A percentile compares a stretch with the other conserved stretches of the same genome.
Conservation (phyloP, 208 protist genomes). For the Herpetomonas tarakana region DNA sequence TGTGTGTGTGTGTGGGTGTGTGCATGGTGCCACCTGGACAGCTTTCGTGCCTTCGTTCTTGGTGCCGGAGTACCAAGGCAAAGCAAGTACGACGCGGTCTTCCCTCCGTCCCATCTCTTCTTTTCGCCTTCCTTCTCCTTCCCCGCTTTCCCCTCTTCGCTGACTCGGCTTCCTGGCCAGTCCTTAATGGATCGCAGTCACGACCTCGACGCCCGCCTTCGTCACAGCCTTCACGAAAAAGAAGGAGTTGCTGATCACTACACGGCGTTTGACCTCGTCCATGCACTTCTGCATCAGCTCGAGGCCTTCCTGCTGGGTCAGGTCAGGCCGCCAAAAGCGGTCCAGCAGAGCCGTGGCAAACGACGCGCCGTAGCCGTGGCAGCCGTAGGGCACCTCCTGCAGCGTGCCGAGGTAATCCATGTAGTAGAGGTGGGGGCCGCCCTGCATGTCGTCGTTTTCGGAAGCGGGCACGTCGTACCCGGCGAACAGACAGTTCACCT, state of each 20-base stretch:
- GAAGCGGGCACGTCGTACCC: conserved; percentile 86
- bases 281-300: conserved; percentile 94
- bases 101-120: too few relatives aligned
- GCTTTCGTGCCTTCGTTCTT: too few relatives aligned
- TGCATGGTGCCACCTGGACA: too few relatives aligned
- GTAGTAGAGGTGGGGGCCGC: conserved; percentile 88
- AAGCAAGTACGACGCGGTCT: too few relatives aligned
- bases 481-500: conserved; percentile 89
- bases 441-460: conserved; percentile 51
- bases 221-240: conserved; percentile 94
- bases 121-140: conserved; percentile 2
- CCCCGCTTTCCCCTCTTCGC: conserved; percentile 5
- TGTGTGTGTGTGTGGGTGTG: too few relatives aligned
- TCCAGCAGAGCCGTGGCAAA: conserved; percentile 92
- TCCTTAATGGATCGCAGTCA: conserved; percentile 54
- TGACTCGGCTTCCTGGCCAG: background rate
- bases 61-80: too few relatives aligned
- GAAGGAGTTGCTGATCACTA: conserved; percentile 82
- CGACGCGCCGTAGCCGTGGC: conserved; percentile 92
- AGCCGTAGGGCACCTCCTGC: conserved; percentile 88
- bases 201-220: conserved; percentile 75
- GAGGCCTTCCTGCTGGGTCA: conserved; percentile 88
- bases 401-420: conserved; percentile 94
- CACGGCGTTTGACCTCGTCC: conserved; percentile 86
- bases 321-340: conserved; percentile 84